Evolutionary conservation across 2,329 filamentous ascomycete genomes (phyloP), one percentile per base, ranked within the genome.

Genomic region (Aspergillus tanneri): DNA sequence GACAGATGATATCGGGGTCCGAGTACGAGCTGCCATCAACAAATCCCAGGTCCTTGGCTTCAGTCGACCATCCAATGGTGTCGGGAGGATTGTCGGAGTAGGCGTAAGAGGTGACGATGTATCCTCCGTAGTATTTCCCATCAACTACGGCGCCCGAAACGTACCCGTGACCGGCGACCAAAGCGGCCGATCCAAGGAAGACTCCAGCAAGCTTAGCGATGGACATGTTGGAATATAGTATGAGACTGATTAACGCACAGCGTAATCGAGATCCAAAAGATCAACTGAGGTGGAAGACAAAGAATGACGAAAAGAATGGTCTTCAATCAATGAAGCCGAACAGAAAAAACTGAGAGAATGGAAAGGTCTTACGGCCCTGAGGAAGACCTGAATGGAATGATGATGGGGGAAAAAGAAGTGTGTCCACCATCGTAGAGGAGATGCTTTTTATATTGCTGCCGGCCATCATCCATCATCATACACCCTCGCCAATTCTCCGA

Each of bases 1-100:
- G 84, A 73, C 82, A 85, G 69, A 83, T 80, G 55, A 85, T 83
- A 60, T 83, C 74, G 25, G 73, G 50, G 24, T 64, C 63, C 19
- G 65, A 62, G 66, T 80, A 83, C 49, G 68, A 67, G 32, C 62
- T 58, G 1, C 73, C 74, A 12, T 73, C 64, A 48, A 84, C 69
- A 61, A 76, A 83, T 23, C 80, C 80, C 54, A 77, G 72, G 59
- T 82, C 78, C 28, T 75, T 72, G 40, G 73, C 74, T 5, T 71
- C 63, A 37, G 74, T 76, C 12, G 72, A 72, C 82, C 83, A 85
- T 52, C 75, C 83, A 43, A 81, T 76, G 19, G 69, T 66, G 12
- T 70, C 60, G 2, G 75, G 75, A 14, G 65, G 64, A n/a, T 63
- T 56, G 19, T 52, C 54, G 44, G 49, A 54, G 54, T 74, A 73